phyloP scores from a whole-genome alignment of 495 filamentous ascomycete genomes.

The Pyrenula aspistea region DNA sequence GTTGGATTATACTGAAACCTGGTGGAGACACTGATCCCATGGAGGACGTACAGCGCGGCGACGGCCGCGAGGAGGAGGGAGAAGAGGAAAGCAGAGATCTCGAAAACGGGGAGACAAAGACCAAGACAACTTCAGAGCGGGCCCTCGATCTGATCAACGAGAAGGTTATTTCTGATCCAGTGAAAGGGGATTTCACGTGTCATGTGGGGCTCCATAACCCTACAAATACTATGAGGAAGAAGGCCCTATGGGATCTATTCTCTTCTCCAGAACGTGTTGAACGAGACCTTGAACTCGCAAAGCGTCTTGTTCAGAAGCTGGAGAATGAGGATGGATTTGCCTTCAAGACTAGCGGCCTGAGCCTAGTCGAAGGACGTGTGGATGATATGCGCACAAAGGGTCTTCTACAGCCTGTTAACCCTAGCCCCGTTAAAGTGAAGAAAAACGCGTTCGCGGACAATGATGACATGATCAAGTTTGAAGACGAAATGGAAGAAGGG shows the following conservation, averaged over 20 bases:
- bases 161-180: conserved; percentile 88
- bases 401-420: conserved; percentile 55
- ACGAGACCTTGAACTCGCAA: conserved; percentile 69
- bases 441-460: conserved; percentile 53
- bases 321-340: conserved; percentile 68
- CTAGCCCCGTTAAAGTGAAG: conserved; percentile 42
- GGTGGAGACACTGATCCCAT: conserved; percentile 47
- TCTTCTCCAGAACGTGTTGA: conserved; percentile 80
- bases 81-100: conserved; percentile 35
- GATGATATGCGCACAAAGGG: conserved; percentile 65
- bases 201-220: conserved; percentile 94
- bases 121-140: conserved; percentile 53
- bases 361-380: conserved; percentile 67
- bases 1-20: conserved; percentile 92
- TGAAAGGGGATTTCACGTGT: conserved; percentile 88
- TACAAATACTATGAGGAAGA: conserved; percentile 76
- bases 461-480: conserved; percentile 46
- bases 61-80: conserved; percentile 52
- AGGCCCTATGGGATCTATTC: conserved; percentile 93
- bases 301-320: conserved; percentile 61
- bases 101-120: conserved; percentile 11
- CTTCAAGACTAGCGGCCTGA: conserved; percentile 35
- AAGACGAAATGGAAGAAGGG: conserved; percentile 58
- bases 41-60: conserved; percentile 39
- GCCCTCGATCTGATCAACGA: conserved; percentile 89